phyloP scores from a whole-genome alignment of 2,329 filamentous ascomycete genomes.

The Rhexocercosporidium sp. region DNA sequence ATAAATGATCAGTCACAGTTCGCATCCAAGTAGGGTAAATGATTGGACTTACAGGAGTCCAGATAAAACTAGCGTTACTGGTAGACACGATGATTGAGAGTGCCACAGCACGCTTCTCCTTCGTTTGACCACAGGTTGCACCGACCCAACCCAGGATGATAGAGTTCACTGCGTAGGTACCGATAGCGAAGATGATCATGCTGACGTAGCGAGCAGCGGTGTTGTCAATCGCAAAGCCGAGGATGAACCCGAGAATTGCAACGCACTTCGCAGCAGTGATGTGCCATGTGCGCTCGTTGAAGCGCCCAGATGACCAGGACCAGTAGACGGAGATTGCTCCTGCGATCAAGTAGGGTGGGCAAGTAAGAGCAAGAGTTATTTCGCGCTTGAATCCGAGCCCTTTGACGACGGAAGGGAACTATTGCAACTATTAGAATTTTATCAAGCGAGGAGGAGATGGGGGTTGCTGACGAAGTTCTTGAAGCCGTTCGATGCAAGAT shows the following conservation, averaged over 20 bases:
- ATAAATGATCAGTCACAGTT: background rate
- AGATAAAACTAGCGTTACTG: conserved; percentile 46
- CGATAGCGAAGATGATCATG: conserved; percentile 27
- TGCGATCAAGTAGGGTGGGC: conserved; percentile 25
- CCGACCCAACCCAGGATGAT: conserved; percentile 31
- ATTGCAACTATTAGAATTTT: background rate
- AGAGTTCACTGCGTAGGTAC: conserved; percentile 24
- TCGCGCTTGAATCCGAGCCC: conserved; percentile 38
- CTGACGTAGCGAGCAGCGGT: conserved; percentile 25
- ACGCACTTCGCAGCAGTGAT: conserved; percentile 24
- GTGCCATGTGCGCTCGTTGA: conserved; percentile 30
- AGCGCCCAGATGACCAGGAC: conserved; percentile 21
- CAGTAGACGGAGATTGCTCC: conserved; percentile 13
- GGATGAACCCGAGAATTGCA: conserved; percentile 26
- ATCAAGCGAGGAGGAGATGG: too few species aligned
- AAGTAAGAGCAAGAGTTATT: conserved; percentile 30
- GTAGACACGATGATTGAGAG: conserved; percentile 45
- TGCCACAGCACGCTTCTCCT: conserved; percentile 46
- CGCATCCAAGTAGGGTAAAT: background rate
- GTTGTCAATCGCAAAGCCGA: conserved; percentile 17
- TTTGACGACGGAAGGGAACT: conserved; percentile 36
- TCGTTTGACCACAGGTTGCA: conserved; percentile 45
- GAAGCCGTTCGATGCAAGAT: conserved; percentile 47
- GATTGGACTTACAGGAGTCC: conserved; percentile 38
- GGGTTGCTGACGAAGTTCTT: conserved; percentile 36